These are phyloP conservation scores for Fistulifera pelliculosa DNA, from an alignment of 108 stramenopile species.

Conservation along the genomic window DNA sequence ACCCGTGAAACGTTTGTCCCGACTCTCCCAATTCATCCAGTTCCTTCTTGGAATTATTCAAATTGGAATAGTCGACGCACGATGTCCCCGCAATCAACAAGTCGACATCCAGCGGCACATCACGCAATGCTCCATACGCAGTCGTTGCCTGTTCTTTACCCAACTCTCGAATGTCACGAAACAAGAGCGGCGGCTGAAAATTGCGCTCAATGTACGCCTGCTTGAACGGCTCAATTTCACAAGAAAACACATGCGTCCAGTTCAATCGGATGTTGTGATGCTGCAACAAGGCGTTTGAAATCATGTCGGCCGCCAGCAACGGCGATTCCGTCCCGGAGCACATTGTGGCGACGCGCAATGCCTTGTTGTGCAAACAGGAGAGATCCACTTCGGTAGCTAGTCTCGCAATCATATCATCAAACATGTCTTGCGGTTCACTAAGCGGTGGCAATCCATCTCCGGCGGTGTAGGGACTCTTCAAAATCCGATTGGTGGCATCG, in stretches of 20 bases:
- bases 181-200: constrained; percentile 33
- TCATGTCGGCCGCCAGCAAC: constrained; percentile 36
- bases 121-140: constrained; percentile 21
- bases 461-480: constrained; percentile 6
- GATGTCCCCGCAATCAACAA: constrained; percentile 54
- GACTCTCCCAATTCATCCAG: constrained; percentile 47
- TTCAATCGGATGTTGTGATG: background rate
- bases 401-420: constrained; percentile 16
- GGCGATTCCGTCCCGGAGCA: constrained; percentile 56
- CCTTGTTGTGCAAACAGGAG: constrained; percentile 6
- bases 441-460: constrained; percentile 5
- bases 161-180: constrained; percentile 40
- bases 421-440: constrained; percentile 12
- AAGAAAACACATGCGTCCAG: constrained; percentile 39
- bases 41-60: constrained; percentile 17
- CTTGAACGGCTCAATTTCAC: constrained; percentile 62
- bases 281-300: constrained; percentile 25
- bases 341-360: constrained; percentile 34
- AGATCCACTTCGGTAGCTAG: constrained; percentile 1
- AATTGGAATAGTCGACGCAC: constrained; percentile 44
- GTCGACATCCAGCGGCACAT: constrained; percentile 27
- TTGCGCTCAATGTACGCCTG: constrained; percentile 54
- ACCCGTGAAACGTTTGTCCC: constrained; percentile 45
- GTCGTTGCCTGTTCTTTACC: constrained; percentile 15
- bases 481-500: background rate